Evolutionary conservation across 2,329 filamentous ascomycete species (phyloP), one percentile per base, ranked within the genome.

Genomic region (Stemphylium vesicarium): DNA sequence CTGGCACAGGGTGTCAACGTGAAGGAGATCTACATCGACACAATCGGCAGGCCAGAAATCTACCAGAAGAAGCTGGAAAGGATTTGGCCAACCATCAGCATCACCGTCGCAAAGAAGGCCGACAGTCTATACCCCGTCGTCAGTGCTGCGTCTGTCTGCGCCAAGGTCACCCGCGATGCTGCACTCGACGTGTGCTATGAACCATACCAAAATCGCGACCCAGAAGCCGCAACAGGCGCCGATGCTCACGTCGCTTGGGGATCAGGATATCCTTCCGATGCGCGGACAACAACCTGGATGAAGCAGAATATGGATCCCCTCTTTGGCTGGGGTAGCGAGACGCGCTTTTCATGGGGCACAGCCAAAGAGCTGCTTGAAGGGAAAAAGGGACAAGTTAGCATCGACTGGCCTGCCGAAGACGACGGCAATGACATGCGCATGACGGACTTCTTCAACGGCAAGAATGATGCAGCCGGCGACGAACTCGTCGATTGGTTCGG

Each of bases 321-420:
- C 1, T 99, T 98, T 79, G 95, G 95, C 12, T 99, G 95, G 94
- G 93, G 94, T 0, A 85, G 85, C 20, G 93, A 98, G 77, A 96
- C 92, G 73, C 84, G 95, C 4, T 98, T 97, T 71, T 96, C 92
- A 70, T 99, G 95, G 95, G 90, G 90, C 0, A 98, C 95, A 0
- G 90, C 90, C 2, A 97, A 96, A 78, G 93, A 98, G 69, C 85
- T 98, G 86, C 79, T 99, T 4, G 93, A 97, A 63, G 79, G 81
- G n/a, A 92, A 90, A 73, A 83, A 80, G 8, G 81, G 80, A 20
- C 85, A 84, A 4, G 82, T 89, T 48, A 88, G 84, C 71, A 89
- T 96, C 0, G 92, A 96, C 40, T 98, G 94, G 94, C 91, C 92
- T 11, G 86, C 88, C 4, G 88, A 92, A 16, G 88, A 91, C 31